Percentiles rank a stretch among this genome's conserved stretches.
Evolutionary conservation across 2,329 filamentous ascomycete genomes (phyloP).

Genomic region (Aspergillus japonicus): DNA sequence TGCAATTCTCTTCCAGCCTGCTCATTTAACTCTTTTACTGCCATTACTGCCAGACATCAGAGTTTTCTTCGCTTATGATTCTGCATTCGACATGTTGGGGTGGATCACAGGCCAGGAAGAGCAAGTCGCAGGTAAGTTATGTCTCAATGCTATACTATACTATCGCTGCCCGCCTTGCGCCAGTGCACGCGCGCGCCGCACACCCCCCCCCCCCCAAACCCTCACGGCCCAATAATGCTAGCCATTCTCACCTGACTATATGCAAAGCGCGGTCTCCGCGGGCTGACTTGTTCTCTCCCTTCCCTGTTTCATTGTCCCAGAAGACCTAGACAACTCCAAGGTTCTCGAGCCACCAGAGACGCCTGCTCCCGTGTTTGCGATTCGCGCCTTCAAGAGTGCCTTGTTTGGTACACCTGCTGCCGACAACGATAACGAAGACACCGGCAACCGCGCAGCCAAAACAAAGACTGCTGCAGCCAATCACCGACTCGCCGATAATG

Average conservation of each 20-base stretch:
- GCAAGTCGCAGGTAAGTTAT: constrained; percentile 28
- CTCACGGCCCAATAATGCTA: constrained; percentile 12
- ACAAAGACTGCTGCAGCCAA: constrained; percentile 16
- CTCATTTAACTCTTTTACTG: constrained; percentile 3
- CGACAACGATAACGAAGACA: constrained; percentile 45
- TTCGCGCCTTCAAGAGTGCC: constrained; percentile 65
- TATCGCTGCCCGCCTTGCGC: constrained; percentile 14
- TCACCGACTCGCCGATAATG: constrained; percentile 23
- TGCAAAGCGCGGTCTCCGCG: constrained; percentile 8
- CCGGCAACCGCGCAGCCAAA: constrained; percentile 19
- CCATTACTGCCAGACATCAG: not conserved
- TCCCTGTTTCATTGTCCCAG: not conserved
- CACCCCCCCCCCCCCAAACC: not conserved
- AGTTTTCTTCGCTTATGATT: constrained; percentile 2
- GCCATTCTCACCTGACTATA: constrained; percentile 4
- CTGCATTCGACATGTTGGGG: constrained; percentile 32
- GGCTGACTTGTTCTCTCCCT: constrained; percentile 16
- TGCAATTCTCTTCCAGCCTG: constrained; percentile 16
- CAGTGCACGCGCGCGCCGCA: constrained; percentile 3
- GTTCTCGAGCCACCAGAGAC: constrained; percentile 61
- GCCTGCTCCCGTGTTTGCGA: constrained; percentile 65
- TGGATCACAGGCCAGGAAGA: constrained; percentile 36
- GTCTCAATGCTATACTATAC: not conserved
- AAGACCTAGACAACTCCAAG: constrained; percentile 48
- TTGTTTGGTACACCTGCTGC: constrained; percentile 63